Base-by-base conservation (phyloP, 2,329 filamentous ascomycete genomes). In the Ustilaginoidea virens region DNA sequence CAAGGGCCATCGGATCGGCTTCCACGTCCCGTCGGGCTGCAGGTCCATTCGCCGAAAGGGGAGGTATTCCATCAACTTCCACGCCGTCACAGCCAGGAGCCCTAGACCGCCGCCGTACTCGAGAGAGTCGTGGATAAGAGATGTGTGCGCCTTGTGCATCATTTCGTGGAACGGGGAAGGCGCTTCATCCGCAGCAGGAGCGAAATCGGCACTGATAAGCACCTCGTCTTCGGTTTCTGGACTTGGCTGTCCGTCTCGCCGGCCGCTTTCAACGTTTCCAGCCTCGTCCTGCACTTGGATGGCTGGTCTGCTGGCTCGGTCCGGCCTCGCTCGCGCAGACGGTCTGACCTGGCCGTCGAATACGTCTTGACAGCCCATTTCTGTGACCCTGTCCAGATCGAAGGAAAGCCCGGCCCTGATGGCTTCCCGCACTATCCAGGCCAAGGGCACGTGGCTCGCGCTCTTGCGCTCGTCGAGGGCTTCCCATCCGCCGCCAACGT, bases 41-140 rank as follows among this genome's bases (percentile, higher is more conserved):
- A 87, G 55, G 40, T 87, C 81, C 77, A 90, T 86, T 15, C 81
- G 63, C 1, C 78, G 66, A 53, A 87, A 86, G 0, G 81, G 81
- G 15, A 87, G 57, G 46, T 78, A 85, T 44, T 87, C 81, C 80
- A 87, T 81, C 14, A 81, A 47, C 20, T 73, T 78, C 80, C 80
- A 87, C 2, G 63, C 65, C 0, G 76, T 39, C 0, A 82, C 77
- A 0, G 72, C 67, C 4, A 56, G 31, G 15, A 38, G 35, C 0
- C 61, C 48, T 4, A 79, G 56, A 0, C 79, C 79, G 9, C 69
- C 65, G 9, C 63, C 60, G 40, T 71, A 81, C 27, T 65, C 55
- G 0, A 86, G 62, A 3, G 76, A 80, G 47, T 86, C 80, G 45
- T 87, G 80, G 23, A 83, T 66, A 3, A 45, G 52, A 1, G 66